A percentile compares a stretch with the other conserved stretches of the same genome.
These are phyloP conservation scores for Talinum fruticosum DNA, from an alignment of 148 eudicot species.

Conservation along the genomic window DNA sequence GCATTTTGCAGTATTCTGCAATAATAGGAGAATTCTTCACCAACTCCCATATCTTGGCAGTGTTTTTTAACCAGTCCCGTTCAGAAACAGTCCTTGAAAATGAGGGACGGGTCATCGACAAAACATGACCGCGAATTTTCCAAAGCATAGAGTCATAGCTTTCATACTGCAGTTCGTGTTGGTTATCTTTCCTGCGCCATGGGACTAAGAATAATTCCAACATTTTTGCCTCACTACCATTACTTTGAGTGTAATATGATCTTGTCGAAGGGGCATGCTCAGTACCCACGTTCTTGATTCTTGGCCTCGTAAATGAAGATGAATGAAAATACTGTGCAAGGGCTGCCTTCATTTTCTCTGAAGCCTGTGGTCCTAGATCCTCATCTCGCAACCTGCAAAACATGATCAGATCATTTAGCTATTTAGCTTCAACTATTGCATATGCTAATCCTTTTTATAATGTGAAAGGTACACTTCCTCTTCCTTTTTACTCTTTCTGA, in stretches of 20 bases:
- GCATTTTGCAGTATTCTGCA: constrained; percentile 59
- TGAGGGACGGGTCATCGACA: constrained; percentile 60
- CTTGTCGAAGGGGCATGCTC: constrained; percentile 21
- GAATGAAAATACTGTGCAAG: constrained; percentile 56
- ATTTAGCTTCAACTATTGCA: not conserved
- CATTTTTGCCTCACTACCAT: constrained; percentile 28
- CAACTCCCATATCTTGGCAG: constrained; percentile 82
- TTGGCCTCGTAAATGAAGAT: constrained; percentile 52
- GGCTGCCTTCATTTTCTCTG: constrained; percentile 45
- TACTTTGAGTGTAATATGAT: constrained; percentile 14
- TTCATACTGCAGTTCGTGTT: constrained; percentile 39
- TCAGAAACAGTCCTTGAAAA: constrained; percentile 75
- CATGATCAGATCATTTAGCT: not conserved
- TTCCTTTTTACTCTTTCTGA: not conserved
- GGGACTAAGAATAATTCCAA: constrained; percentile 58
- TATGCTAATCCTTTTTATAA: not conserved
- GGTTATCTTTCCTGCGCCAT: constrained; percentile 41
- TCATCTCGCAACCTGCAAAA: constrained; percentile 60
- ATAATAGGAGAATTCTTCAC: constrained; percentile 65
- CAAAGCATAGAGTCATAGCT: constrained; percentile 56
- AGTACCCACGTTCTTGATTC: constrained; percentile 29
- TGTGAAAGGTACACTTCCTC: not conserved
- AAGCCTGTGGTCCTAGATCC: constrained; percentile 47
- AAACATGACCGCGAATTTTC: constrained; percentile 74
- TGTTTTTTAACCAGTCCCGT: constrained; percentile 86